A percentile compares a stretch with the other conserved stretches of the same genome.
Evolutionary conservation across 1,139 yeast genomes (phyloP).

Genomic region (Debaryomyces subglobosus): DNA sequence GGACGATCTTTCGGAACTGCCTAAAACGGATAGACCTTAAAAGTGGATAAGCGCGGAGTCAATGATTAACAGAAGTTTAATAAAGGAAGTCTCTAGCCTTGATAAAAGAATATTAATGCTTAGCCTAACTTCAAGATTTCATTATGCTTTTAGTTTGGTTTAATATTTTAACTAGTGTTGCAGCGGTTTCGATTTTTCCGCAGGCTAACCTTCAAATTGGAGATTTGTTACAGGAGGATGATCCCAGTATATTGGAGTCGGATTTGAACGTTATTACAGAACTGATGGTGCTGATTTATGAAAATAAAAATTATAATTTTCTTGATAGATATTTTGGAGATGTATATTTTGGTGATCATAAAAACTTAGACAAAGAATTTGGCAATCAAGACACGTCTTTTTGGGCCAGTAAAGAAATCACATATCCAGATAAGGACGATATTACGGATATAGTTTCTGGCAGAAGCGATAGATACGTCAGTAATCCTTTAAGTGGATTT

Average conservation of each 20-base stretch:
- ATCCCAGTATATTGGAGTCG: neutral
- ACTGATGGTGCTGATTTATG: neutral
- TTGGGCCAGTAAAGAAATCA: neutral
- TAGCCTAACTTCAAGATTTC: neutral
- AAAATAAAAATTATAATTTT: neutral
- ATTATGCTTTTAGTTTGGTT: neutral
- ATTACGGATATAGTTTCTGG: conserved; percentile 36
- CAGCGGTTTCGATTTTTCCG: neutral
- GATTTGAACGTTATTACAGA: neutral
- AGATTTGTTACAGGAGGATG: neutral
- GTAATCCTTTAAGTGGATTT: conserved; percentile 39
- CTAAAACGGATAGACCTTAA: neutral
- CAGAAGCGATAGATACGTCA: conserved; percentile 34
- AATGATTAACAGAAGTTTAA: too few relatives aligned
- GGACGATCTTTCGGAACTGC: neutral
- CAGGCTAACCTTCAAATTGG: neutral
- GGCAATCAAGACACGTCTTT: neutral
- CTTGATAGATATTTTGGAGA: neutral
- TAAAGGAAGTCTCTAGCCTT: neutral
- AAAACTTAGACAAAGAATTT: neutral
- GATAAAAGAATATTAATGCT: neutral
- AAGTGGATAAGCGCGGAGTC: neutral
- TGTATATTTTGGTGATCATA: neutral
- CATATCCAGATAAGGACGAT: conserved; percentile 38
- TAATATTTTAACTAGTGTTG: neutral